These are phyloP conservation scores for Excoecaria agallocha DNA, from an alignment of 345 rosid species.

Conservation along the genomic window DNA sequence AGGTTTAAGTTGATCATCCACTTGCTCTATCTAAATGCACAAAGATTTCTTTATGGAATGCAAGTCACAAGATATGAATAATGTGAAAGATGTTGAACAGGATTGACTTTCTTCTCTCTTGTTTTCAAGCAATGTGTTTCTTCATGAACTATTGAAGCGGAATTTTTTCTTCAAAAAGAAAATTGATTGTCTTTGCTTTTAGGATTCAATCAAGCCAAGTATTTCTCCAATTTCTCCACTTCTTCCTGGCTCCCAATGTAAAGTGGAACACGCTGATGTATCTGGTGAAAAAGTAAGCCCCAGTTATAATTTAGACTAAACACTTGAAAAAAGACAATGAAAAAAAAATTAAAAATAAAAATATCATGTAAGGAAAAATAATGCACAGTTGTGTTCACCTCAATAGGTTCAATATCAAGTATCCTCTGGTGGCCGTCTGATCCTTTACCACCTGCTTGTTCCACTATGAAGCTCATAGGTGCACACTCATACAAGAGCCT, in stretches of 20 bases:
- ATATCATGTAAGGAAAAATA: neutral
- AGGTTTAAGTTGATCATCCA: neutral
- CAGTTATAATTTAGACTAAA: neutral
- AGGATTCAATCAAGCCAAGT: conserved; percentile 55
- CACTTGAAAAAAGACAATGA: neutral
- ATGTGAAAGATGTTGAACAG: neutral
- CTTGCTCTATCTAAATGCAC: neutral
- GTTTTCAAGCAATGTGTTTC: conserved; percentile 12
- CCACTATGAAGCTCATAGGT: conserved; percentile 93
- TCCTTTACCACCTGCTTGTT: conserved; percentile 99
- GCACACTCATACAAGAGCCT: conserved; percentile 93
- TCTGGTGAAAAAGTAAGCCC: conserved; percentile 32
- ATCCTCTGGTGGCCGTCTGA: conserved; percentile 83
- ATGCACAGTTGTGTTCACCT: conserved; percentile 38
- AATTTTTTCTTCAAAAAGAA: conserved; percentile 24
- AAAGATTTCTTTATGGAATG: neutral
- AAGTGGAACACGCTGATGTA: conserved; percentile 87
- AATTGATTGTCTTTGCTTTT: conserved; percentile 20
- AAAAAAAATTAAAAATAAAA: too few relatives aligned
- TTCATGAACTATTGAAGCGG: neutral
- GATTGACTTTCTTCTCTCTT: conserved; percentile 6
- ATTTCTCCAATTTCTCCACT: conserved; percentile 91
- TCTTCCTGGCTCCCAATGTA: conserved; percentile 90
- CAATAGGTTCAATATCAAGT: conserved; percentile 73
- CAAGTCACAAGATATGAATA: neutral